Conservation (phyloP, 2,329 filamentous ascomycete genomes). For the Conoideocrella luteorostrata region DNA sequence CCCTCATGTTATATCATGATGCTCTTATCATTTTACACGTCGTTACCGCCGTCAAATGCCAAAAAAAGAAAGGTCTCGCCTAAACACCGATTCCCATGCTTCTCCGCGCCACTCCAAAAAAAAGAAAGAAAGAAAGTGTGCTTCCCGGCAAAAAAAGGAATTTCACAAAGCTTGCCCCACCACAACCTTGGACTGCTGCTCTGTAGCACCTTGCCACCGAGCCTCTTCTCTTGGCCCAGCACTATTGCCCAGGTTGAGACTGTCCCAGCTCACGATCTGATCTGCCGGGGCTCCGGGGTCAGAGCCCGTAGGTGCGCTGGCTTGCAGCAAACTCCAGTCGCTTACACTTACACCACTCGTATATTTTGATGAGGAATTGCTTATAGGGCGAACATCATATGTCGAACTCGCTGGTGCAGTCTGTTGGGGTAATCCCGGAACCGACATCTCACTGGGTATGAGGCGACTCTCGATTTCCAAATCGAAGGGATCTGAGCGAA, state of each 20-base stretch:
- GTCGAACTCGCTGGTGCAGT: constrained; percentile 27
- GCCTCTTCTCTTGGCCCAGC: neutral
- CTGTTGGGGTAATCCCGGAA: constrained; percentile 16
- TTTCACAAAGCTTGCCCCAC: constrained; percentile 5
- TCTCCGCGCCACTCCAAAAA: neutral
- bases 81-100: neutral
- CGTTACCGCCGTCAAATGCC: no score
- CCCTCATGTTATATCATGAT: no score
- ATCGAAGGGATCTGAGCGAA: constrained; percentile 60
- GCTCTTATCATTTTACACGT: no score
- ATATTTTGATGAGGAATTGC: constrained; percentile 37
- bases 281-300: neutral
- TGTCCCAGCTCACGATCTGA: neutral
- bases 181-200: neutral
- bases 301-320: neutral
- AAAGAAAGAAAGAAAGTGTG: neutral
- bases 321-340: constrained; percentile 25
- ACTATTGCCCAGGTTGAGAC: neutral
- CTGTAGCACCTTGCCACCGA: neutral
- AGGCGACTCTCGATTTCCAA: constrained; percentile 38
- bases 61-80: no score
- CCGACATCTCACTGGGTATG: constrained; percentile 12
- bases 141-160: no score
- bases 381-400: constrained; percentile 40
- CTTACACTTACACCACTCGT: constrained; percentile 45